Evolutionary conservation across 2,329 filamentous ascomycete species (phyloP).

Genomic region (Penicillium griseofulvum): DNA sequence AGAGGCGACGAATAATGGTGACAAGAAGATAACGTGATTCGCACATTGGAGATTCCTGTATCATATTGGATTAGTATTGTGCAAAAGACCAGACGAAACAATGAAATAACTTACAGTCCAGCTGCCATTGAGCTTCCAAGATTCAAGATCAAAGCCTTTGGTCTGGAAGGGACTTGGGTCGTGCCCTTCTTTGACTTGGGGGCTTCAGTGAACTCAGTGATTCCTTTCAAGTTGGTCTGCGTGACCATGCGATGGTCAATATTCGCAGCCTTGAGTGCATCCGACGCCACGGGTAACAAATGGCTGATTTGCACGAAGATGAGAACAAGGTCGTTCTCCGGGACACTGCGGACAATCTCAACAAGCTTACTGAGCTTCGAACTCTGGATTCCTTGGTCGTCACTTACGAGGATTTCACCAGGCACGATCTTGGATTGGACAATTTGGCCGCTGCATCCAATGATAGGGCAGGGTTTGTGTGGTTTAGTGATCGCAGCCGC

Average conservation of each 20-base stretch:
- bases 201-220: conserved; percentile 36
- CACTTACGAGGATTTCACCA: conserved; percentile 35
- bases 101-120: conserved; percentile 52
- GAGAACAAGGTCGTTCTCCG: conserved; percentile 50
- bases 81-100: neutral
- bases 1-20: conserved; percentile 51
- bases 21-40: conserved; percentile 64
- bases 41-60: conserved; percentile 60
- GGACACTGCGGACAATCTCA: conserved; percentile 43
- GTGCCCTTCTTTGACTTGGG: neutral
- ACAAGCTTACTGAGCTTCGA: conserved; percentile 51
- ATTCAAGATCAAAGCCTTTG: conserved; percentile 57
- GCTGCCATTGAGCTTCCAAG: conserved; percentile 57
- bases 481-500: conserved; percentile 8
- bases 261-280: conserved; percentile 26
- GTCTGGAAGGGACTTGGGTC: neutral
- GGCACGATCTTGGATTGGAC: conserved; percentile 43
- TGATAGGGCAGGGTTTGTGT: conserved; percentile 40
- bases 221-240: conserved; percentile 23
- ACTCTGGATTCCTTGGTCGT: conserved; percentile 37
- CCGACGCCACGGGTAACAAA: conserved; percentile 41
- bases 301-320: conserved; percentile 56
- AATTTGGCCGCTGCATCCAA: conserved; percentile 42
- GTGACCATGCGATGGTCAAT: conserved; percentile 41
- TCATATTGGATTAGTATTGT: conserved; percentile 9